A percentile compares a stretch with the other conserved stretches of the same genome.
Conservation (phyloP, 768 basidiomycete genomes). For the Boletus subparvulus region DNA sequence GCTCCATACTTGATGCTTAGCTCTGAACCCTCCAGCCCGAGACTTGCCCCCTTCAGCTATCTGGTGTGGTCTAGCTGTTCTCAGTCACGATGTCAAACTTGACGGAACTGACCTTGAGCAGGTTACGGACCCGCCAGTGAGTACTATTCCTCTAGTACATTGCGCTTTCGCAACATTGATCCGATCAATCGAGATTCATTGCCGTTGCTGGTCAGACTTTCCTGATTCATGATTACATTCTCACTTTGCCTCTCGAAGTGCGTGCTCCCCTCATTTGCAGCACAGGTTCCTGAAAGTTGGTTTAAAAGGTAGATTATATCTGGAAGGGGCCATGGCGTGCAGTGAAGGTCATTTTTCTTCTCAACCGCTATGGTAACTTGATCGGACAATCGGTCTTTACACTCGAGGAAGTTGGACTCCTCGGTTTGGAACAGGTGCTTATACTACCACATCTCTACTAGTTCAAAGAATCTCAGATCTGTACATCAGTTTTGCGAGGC, state of each 20-base stretch:
- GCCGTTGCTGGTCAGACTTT: conserved; percentile 4
- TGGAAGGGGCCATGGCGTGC: conserved; percentile 4
- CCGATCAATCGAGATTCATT: background rate
- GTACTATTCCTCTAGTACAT: background rate
- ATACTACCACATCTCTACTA: too few species aligned
- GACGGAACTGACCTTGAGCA: background rate
- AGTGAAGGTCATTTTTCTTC: conserved; percentile 13
- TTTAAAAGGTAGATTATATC: conserved; percentile 3
- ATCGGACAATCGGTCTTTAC: conserved; percentile 4
- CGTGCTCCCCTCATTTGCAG: background rate
- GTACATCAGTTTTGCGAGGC: conserved; percentile 8
- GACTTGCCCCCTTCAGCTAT: too few species aligned
- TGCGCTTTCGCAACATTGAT: background rate
- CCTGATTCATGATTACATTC: conserved; percentile 3
- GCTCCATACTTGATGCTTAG: too few species aligned
- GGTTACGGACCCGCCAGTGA: background rate
- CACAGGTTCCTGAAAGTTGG: background rate
- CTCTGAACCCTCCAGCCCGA: too few species aligned
- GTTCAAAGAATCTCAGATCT: too few species aligned
- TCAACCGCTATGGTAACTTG: conserved; percentile 18
- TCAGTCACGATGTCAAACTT: too few species aligned
- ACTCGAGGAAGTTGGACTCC: conserved; percentile 14
- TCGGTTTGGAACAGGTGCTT: conserved; percentile 6
- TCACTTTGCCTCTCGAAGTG: conserved; percentile 17
- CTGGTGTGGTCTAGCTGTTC: too few species aligned